Base-by-base conservation (phyloP, 2,329 filamentous ascomycete genomes). In the Penicillium sp. region DNA sequence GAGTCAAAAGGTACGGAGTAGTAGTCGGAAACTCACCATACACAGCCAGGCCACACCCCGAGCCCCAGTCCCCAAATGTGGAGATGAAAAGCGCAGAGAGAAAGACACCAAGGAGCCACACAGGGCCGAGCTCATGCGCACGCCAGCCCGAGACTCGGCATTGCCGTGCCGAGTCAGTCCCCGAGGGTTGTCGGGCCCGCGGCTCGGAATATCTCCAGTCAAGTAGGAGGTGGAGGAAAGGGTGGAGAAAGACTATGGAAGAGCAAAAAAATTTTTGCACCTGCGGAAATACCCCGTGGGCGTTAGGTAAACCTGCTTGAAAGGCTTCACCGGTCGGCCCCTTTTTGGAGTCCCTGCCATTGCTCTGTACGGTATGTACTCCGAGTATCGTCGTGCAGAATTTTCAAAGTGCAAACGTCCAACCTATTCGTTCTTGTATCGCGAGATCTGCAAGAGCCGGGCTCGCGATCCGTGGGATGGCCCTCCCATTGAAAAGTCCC, bases 171-270 rank as follows among this genome's bases (percentile, higher is more conserved):
- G 65, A 65, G 49, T 62, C 28, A 30, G 56, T 33, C 46, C 57
- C 67, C 66, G 65, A 68, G 59, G 49, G 51, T 61, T 54, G 57
- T 52, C 65, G 57, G 63, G 60, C 65, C 65, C 60, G 57, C 52
- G 55, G 58, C 55, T 61, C 64, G 53, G 37, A 52, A 37, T 55
- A 40, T 46, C 54, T 26, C 48, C 38, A 38, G 13, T 16, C 8
- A n/a, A 28, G 45, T 48, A 26, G 45, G 16, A n/a, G n/a, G 45
- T 48, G 45, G 45, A 26, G 43, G 45, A 26, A 28, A 26, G 10
- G 13, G 22, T 43, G 40, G 40, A 43, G 40, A 43, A 43, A 43
- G 19, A 22, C 19, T 22, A 22, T 1, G 19, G 4, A 3, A 26
- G 16, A 19, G 28, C 10, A 33, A 28, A 26, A 40, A 38, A 38